These are phyloP conservation scores for Phytophthora capsici DNA, from an alignment of 352 stramenopile species.

Conservation along the genomic window DNA sequence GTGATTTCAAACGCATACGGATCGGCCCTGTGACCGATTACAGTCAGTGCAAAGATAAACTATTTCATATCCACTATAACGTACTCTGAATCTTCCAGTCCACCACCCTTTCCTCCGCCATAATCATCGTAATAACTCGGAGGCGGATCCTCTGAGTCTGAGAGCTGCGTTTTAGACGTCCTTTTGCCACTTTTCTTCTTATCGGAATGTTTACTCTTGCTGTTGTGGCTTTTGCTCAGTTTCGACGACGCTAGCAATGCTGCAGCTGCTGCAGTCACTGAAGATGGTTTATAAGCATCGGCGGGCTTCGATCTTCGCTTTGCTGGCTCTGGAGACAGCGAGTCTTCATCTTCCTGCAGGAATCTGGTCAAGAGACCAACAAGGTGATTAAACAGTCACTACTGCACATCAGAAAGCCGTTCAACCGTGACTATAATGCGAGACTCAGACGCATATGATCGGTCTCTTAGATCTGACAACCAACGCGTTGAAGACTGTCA, in stretches of 20 bases:
- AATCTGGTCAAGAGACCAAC: conserved; percentile 41
- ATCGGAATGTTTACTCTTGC: conserved; percentile 30
- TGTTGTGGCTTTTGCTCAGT: conserved; percentile 39
- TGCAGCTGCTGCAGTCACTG: conserved; percentile 56
- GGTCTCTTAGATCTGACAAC: background rate
- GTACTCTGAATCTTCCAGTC: conserved; percentile 32
- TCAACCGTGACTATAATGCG: conserved; percentile 10
- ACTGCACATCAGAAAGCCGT: conserved; percentile 8
- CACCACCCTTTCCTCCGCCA: conserved; percentile 14
- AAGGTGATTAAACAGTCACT: conserved; percentile 10
- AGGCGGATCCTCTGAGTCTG: conserved; percentile 60
- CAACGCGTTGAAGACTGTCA: background rate
- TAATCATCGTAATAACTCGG: conserved; percentile 61
- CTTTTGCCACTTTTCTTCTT: conserved; percentile 37
- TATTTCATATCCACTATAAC: conserved; percentile 1
- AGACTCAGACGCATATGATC: background rate
- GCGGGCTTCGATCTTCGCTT: conserved; percentile 11
- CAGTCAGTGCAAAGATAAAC: conserved; percentile 14
- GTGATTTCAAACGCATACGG: conserved; percentile 80
- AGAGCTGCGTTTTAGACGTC: conserved; percentile 36
- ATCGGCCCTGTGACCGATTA: conserved; percentile 45
- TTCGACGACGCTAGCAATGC: conserved; percentile 59
- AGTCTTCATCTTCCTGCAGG: conserved; percentile 64
- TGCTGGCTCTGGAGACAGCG: conserved; percentile 44
- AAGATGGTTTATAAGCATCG: conserved; percentile 18